Percentiles rank a stretch among this genome's conserved stretches.
phyloP scores from a whole-genome alignment of 140 eudicot species.

The Flaveria floridana region DNA sequence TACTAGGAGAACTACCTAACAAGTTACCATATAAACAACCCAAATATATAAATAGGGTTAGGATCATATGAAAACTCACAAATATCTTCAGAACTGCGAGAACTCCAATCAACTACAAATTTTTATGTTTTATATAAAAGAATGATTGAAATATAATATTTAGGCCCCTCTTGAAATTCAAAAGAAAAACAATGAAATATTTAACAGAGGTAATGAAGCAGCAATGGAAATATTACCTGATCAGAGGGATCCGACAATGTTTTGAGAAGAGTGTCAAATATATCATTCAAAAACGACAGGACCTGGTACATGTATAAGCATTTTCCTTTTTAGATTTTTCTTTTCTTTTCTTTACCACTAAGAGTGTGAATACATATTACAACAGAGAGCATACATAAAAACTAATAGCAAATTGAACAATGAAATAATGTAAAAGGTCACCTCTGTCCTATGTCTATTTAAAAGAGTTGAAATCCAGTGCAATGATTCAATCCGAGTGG shows the following conservation, averaged over 20 bases:
- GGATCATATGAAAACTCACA: too few relatives aligned
- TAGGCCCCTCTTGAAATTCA: too few relatives aligned
- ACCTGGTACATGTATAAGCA: slow-evolving; percentile 53
- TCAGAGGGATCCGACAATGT: slow-evolving; percentile 94
- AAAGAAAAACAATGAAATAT: background rate
- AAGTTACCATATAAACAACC: slow-evolving; percentile 31
- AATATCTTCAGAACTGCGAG: too few relatives aligned
- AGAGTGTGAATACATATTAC: slow-evolving; percentile 19
- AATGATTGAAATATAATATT: too few relatives aligned
- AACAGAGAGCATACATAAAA: slow-evolving; percentile 22
- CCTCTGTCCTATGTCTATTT: slow-evolving; percentile 80
- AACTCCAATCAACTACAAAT: too few relatives aligned
- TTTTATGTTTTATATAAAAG: too few relatives aligned
- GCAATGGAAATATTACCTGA: slow-evolving; percentile 53
- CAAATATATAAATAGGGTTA: background rate
- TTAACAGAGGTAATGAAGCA: slow-evolving; percentile 16
- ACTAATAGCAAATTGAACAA: background rate
- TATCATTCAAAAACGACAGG: slow-evolving; percentile 68
- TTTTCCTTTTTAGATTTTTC: slow-evolving; percentile 9
- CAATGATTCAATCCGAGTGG: slow-evolving; percentile 93
- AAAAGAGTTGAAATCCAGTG: slow-evolving; percentile 93
- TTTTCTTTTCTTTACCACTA: background rate
- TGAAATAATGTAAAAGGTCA: slow-evolving; percentile 31
- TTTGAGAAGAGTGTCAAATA: slow-evolving; percentile 85
- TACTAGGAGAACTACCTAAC: slow-evolving; percentile 89